phyloP scores from a whole-genome alignment of 2,329 filamentous ascomycete species.

The Fusarium ramigenum region DNA sequence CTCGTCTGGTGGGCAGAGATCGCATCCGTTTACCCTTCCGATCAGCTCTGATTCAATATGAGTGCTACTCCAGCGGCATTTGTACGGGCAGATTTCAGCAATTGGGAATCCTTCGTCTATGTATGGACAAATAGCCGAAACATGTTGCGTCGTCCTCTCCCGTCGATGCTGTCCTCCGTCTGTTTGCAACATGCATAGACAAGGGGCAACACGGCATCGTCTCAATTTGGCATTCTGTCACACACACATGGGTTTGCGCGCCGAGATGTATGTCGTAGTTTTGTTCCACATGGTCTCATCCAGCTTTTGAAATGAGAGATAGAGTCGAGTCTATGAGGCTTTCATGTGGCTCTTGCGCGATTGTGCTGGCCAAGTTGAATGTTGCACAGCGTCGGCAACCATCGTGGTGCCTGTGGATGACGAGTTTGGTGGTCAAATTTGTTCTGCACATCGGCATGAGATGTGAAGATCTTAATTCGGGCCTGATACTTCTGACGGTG shows the following conservation, averaged over 20 bases:
- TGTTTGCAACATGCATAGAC: slow-evolving; percentile 19
- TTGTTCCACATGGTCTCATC: not conserved
- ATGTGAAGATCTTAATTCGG: slow-evolving; percentile 30
- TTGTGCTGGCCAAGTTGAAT: slow-evolving; percentile 1
- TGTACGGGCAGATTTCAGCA: slow-evolving; percentile 9
- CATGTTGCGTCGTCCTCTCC: slow-evolving; percentile 28
- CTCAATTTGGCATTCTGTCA: slow-evolving; percentile 24
- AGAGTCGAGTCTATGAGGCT: slow-evolving; percentile 15
- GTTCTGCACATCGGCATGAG: slow-evolving; percentile 12
- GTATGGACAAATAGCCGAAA: slow-evolving; percentile 38
- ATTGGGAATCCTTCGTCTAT: slow-evolving; percentile 25
- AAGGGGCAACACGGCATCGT: slow-evolving; percentile 16
- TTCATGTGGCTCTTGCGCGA: not conserved
- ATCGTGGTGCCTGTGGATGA: not conserved
- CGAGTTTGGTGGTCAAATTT: slow-evolving; percentile 17
- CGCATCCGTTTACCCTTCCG: not conserved
- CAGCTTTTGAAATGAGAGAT: not conserved
- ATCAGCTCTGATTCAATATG: not conserved
- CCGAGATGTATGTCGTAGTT: slow-evolving; percentile 13
- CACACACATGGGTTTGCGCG: slow-evolving; percentile 18
- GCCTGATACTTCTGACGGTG: not conserved
- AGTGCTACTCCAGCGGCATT: slow-evolving; percentile 14
- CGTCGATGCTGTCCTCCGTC: slow-evolving; percentile 21
- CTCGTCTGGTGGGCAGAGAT: slow-evolving; percentile 1
- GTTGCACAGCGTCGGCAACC: slow-evolving; percentile 14